Evolutionary conservation across 192 early-diverging fungal species (phyloP).

Genomic region (Backusella sp.): DNA sequence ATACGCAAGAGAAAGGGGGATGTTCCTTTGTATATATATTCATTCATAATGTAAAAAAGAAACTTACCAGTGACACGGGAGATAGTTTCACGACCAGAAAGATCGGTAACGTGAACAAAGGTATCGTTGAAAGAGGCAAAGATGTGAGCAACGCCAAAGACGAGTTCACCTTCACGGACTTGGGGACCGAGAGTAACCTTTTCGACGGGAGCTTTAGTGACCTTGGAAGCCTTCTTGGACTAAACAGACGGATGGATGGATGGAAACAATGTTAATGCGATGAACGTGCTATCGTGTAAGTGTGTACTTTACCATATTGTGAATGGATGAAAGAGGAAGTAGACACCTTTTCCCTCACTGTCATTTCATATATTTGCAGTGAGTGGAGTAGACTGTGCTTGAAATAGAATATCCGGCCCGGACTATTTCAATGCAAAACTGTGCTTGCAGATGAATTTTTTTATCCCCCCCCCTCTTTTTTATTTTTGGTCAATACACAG

Average conservation of each 20-base stretch:
- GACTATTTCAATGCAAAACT: not conserved
- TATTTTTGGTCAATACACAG: no score
- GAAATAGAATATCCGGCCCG: not conserved
- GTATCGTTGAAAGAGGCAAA: constrained; percentile 99
- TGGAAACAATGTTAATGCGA: not conserved
- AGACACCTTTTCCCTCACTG: not conserved
- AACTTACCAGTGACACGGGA: constrained; percentile 93
- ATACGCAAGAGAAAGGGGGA: not conserved
- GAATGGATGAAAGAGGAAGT: constrained; percentile 5
- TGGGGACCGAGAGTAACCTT: constrained; percentile 95
- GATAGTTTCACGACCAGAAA: constrained; percentile 99
- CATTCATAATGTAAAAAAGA: not conserved
- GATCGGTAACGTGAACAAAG: constrained; percentile 99
- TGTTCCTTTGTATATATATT: constrained; percentile 4
- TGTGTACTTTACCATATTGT: constrained; percentile 7
- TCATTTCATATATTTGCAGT: not conserved
- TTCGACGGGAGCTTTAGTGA: constrained; percentile 46
- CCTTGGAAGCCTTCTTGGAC: constrained; percentile 32
- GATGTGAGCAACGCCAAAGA: constrained; percentile 99
- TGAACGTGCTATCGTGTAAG: not conserved
- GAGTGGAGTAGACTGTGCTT: not conserved
- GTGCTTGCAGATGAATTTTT: no score
- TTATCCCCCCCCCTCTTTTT: no score
- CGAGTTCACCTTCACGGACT: constrained; percentile 95
- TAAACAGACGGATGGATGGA: constrained; percentile 3